Conservation (phyloP, 2,329 filamentous ascomycete species). For the Chaetoscypha palmicola region DNA sequence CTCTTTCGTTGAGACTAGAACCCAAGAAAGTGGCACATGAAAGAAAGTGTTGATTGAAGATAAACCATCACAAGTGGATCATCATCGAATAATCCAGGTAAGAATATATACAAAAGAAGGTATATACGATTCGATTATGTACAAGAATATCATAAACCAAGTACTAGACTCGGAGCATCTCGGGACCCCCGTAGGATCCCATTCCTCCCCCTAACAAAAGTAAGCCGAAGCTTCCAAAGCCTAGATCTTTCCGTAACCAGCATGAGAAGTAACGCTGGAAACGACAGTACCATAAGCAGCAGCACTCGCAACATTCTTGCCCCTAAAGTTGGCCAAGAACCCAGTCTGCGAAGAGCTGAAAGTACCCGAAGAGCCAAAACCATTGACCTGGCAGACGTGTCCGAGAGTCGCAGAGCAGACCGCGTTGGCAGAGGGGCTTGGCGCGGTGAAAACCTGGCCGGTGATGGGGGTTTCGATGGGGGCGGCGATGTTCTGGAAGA, state of each 20-base stretch:
- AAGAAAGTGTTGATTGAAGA: too few species aligned
- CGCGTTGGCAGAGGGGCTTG: slow-evolving; percentile 16
- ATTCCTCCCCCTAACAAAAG: too few species aligned
- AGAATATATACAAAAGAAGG: neutral
- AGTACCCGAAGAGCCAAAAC: slow-evolving; percentile 24
- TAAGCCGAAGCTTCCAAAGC: too few species aligned
- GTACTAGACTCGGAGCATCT: neutral
- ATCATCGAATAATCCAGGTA: neutral
- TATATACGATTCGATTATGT: neutral
- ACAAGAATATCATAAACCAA: neutral
- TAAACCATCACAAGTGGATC: too few species aligned
- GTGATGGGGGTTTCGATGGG: slow-evolving; percentile 18
- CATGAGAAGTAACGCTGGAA: slow-evolving; percentile 1
- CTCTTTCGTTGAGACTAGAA: too few species aligned
- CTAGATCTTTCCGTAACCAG: slow-evolving; percentile 1
- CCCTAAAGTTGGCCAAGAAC: slow-evolving; percentile 29
- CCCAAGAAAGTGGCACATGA: too few species aligned
- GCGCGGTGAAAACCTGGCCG: slow-evolving; percentile 19
- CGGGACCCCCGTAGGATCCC: too few species aligned
- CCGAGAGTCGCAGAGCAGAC: slow-evolving; percentile 17
- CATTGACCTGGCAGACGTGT: slow-evolving; percentile 17
- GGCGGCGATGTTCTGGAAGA: slow-evolving; percentile 36
- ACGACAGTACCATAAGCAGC: slow-evolving; percentile 10
- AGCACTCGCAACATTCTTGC: slow-evolving; percentile 28
- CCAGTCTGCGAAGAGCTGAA: slow-evolving; percentile 26